Base-by-base conservation (phyloP, 352 stramenopile species). In the Phytophthora cajani region DNA sequence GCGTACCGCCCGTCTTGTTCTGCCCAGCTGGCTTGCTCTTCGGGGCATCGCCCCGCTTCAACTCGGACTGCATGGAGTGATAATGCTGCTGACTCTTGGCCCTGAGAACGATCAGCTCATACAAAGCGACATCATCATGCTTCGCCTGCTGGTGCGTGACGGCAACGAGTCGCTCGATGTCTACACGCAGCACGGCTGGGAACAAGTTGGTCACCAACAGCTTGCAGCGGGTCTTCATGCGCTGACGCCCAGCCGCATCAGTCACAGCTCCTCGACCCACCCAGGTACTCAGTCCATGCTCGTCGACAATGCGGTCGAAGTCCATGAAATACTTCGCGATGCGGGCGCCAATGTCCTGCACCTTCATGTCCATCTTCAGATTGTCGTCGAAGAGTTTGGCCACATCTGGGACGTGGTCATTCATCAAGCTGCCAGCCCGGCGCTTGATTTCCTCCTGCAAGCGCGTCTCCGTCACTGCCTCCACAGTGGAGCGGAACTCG, bases 111-210 rank as follows among this genome's bases (percentile, higher is more conserved):
- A 57, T 57, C 27, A 57, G 27, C 27, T 57, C 25, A 2, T 57
- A 57, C 9, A 57, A 17, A 12, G 30, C 52, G 0, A 58, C 52
- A 46, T 46, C 52, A 27, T 58, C 52, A 44, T 30, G 30, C 30
- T 58, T 58, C n/a, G 52, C 52, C 27, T 3, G 25, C 51, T 58
- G 51, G 16, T 44, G 51, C n/a, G 52, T 58, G 30, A 58, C 52
- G 12, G 52, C 30, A 27, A 44, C 17, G 10, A 58, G 30, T 10
- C 30, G 27, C 32, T 47, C 38, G 1, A 46, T 46, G 38, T n/a
- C 38, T 46, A 46, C 38, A 46, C 38, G 38, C 11, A 46, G 6
- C 38, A 46, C 38, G 1, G 38, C 38, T 46, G 38, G 38, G 38
- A 46, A 46, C 38, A 46, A n/a, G 38, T 46, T 46, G 10, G 38